Percentiles rank a stretch among this genome's conserved stretches.
phyloP scores from a whole-genome alignment of 345 rosid species.

The Citrus reticulata region DNA sequence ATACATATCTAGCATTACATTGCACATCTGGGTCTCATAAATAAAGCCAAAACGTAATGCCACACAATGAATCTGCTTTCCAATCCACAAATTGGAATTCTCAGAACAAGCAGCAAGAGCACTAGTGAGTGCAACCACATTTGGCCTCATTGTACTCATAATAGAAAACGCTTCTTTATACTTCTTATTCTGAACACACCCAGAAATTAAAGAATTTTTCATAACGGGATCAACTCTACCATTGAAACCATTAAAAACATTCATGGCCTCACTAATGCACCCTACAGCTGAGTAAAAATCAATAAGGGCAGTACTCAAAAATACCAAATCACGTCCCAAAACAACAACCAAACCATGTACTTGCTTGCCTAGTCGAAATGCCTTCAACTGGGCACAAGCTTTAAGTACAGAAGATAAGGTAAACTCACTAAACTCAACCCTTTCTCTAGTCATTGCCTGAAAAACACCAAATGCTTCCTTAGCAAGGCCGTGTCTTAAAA shows the following conservation, averaged over 20 bases:
- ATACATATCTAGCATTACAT: constrained; percentile 71
- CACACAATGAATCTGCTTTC: constrained; percentile 69
- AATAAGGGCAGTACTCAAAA: constrained; percentile 66
- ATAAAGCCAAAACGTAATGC: constrained; percentile 48
- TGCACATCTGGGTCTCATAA: constrained; percentile 60
- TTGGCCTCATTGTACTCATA: constrained; percentile 46
- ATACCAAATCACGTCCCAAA: constrained; percentile 66
- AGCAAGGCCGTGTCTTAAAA: constrained; percentile 43
- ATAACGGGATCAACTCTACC: constrained; percentile 44
- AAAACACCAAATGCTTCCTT: constrained; percentile 57
- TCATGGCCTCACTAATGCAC: constrained; percentile 49
- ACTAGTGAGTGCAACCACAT: constrained; percentile 55
- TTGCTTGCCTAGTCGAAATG: constrained; percentile 65
- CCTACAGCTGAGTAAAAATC: constrained; percentile 61
- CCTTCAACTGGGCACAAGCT: constrained; percentile 52
- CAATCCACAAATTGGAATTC: constrained; percentile 54
- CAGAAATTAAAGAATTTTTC: constrained; percentile 64
- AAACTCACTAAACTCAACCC: constrained; percentile 56
- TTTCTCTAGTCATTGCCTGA: constrained; percentile 46
- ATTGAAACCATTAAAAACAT: constrained; percentile 38
- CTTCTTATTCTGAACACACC: constrained; percentile 51
- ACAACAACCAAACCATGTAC: constrained; percentile 63
- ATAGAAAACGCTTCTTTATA: constrained; percentile 52
- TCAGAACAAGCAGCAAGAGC: constrained; percentile 74
- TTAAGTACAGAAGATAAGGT: constrained; percentile 66